A percentile compares a stretch with the other conserved stretches of the same genome.
Evolutionary conservation across 768 basidiomycete species (phyloP).

Genomic region (Plicaturopsis crispa): DNA sequence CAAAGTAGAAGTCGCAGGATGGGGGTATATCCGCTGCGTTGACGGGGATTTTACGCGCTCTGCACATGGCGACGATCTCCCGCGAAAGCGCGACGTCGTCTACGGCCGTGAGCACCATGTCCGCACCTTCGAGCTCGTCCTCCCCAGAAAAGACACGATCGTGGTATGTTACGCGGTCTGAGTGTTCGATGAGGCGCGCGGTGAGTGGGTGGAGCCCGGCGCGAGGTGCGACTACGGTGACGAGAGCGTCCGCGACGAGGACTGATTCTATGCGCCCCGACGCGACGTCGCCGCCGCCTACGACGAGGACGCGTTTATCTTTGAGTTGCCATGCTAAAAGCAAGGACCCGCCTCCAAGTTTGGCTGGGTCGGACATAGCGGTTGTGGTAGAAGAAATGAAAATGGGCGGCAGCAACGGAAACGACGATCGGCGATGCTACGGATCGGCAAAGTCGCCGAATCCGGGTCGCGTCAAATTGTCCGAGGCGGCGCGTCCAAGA

Average conservation of each 20-base stretch:
- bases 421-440: too few species aligned
- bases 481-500: too few species aligned
- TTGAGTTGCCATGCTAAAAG: slow-evolving; percentile 93
- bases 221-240: slow-evolving; percentile 72
- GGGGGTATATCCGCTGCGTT: slow-evolving; percentile 97
- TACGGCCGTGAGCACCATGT: slow-evolving; percentile 92
- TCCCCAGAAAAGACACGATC: slow-evolving; percentile 60
- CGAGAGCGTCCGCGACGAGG: slow-evolving; percentile 69
- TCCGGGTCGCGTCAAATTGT: too few species aligned
- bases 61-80: slow-evolving; percentile 63
- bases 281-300: slow-evolving; percentile 93
- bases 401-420: too few species aligned
- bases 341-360: slow-evolving; percentile 59
- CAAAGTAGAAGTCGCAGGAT: slow-evolving; percentile 98
- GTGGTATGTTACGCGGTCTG: slow-evolving; percentile 57
- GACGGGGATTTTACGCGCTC: slow-evolving; percentile 68
- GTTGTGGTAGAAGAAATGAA: too few species aligned
- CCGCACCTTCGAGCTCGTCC: slow-evolving; percentile 59
- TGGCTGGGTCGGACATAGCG: too few species aligned
- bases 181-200: slow-evolving; percentile 39
- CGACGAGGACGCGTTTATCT: slow-evolving; percentile 74
- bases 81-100: slow-evolving; percentile 72
- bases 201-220: slow-evolving; percentile 59
- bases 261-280: slow-evolving; percentile 82
- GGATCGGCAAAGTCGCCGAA: too few species aligned